phyloP scores from a whole-genome alignment of 176 grass and related monocot species.

The Musa acuminata region DNA sequence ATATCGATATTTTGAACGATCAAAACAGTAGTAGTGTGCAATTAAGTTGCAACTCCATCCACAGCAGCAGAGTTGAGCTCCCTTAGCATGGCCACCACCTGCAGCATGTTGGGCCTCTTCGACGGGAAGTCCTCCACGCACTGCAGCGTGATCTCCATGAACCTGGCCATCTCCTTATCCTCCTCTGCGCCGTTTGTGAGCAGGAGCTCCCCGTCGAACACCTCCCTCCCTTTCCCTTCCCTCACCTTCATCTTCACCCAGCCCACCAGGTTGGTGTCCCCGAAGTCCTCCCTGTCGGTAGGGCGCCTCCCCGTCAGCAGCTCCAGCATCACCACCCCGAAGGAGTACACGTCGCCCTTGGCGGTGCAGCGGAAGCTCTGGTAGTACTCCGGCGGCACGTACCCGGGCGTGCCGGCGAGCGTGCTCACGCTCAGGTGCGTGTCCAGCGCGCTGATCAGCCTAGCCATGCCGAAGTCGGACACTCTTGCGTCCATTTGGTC shows the following conservation, averaged over 20 bases:
- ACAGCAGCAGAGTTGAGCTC: slow-evolving; percentile 25
- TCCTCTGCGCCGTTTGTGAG: neutral
- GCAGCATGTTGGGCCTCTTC: slow-evolving; percentile 78
- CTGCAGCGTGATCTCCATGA: slow-evolving; percentile 71
- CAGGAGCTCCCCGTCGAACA: slow-evolving; percentile 57
- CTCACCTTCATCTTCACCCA: slow-evolving; percentile 92
- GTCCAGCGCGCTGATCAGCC: slow-evolving; percentile 76
- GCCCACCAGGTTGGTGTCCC: slow-evolving; percentile 82
- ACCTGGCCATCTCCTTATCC: slow-evolving; percentile 55
- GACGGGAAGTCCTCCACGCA: slow-evolving; percentile 92
- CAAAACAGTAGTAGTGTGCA: neutral
- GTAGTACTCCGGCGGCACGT: slow-evolving; percentile 97
- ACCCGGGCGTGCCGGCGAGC: slow-evolving; percentile 80
- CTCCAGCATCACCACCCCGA: slow-evolving; percentile 81
- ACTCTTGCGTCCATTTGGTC: slow-evolving; percentile 61
- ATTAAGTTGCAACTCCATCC: neutral
- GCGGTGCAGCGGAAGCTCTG: slow-evolving; percentile 94
- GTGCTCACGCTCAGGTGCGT: slow-evolving; percentile 96
- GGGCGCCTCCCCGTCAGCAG: slow-evolving; percentile 67
- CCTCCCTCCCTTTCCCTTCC: slow-evolving; percentile 54
- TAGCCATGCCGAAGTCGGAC: slow-evolving; percentile 88
- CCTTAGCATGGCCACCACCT: slow-evolving; percentile 67
- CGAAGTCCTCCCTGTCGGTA: slow-evolving; percentile 93
- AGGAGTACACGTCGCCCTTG: slow-evolving; percentile 94
- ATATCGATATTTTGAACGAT: neutral